Percentiles rank a stretch among this genome's conserved stretches.
phyloP scores from a whole-genome alignment of 1,284 basidiomycete species.

The Marasmius tenuissimus region DNA sequence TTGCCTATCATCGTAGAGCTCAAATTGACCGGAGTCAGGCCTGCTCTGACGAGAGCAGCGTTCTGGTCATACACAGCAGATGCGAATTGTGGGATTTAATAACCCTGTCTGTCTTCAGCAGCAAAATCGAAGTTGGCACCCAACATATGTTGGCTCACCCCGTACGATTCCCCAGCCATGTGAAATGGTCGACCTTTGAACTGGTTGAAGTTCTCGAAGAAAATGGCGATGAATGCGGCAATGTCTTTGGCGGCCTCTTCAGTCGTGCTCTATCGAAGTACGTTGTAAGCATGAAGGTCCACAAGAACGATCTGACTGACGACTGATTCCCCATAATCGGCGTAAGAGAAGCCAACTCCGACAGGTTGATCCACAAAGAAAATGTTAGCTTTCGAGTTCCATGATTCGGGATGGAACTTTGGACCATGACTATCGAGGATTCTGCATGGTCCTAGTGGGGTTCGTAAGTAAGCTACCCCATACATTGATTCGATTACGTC shows the following conservation, averaged over 20 bases:
- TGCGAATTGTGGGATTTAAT: constrained; percentile 71
- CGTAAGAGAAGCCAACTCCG: constrained; percentile 73
- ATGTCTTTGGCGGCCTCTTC: constrained; percentile 58
- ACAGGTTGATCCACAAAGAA: constrained; percentile 62
- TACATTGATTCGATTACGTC: not conserved
- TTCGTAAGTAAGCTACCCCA: not conserved
- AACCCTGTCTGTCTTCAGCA: constrained; percentile 34
- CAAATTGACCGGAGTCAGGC: constrained; percentile 54
- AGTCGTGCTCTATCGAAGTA: constrained; percentile 32
- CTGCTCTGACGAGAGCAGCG: constrained; percentile 40
- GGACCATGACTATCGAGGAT: constrained; percentile 43
- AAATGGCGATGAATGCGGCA: constrained; percentile 54
- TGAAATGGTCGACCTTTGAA: constrained; percentile 61
- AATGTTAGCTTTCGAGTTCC: constrained; percentile 44
- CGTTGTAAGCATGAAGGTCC: not conserved
- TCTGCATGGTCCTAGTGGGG: constrained; percentile 45
- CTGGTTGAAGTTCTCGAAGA: constrained; percentile 57
- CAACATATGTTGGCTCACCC: constrained; percentile 31
- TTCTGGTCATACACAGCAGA: constrained; percentile 65
- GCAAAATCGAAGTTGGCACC: not conserved
- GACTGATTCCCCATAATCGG: constrained; percentile 66
- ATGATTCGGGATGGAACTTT: constrained; percentile 57
- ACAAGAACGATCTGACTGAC: constrained; percentile 30
- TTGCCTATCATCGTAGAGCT: constrained; percentile 37
- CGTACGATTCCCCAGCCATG: constrained; percentile 74